These are phyloP conservation scores for Flaveria robusta DNA, from an alignment of 129 eudicot genomes.

Conservation along the genomic window DNA sequence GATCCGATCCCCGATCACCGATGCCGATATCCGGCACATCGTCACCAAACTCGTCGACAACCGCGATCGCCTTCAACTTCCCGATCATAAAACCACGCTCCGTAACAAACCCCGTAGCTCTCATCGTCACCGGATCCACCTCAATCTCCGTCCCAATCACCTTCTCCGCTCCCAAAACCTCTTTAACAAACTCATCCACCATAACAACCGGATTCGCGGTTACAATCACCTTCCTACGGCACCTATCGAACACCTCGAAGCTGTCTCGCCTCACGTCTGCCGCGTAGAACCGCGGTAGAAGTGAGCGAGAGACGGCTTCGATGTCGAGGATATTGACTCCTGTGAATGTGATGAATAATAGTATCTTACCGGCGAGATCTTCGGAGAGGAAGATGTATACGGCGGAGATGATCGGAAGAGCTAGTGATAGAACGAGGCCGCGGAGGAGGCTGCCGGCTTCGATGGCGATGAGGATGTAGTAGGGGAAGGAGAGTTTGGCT, in stretches of 20 bases:
- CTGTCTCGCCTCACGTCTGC: conserved; percentile 70
- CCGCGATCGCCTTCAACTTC: conserved; percentile 60
- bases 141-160: conserved; percentile 92
- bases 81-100: conserved; percentile 79
- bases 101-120: conserved; percentile 84
- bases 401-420: conserved; percentile 61
- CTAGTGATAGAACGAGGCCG: conserved; percentile 58
- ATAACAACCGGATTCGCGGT: conserved; percentile 90
- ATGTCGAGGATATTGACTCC: conserved; percentile 66
- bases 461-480: conserved; percentile 83
- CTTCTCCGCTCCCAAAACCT: conserved; percentile 82
- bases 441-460: conserved; percentile 94
- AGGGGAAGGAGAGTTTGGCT: conserved; percentile 73
- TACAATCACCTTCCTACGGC: conserved; percentile 67
- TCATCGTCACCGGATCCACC: conserved; percentile 67
- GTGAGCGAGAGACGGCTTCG: conserved; percentile 66
- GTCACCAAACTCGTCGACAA: conserved; percentile 72
- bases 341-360: conserved; percentile 63
- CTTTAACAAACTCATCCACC: conserved; percentile 87
- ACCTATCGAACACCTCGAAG: conserved; percentile 62
- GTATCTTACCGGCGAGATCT: conserved; percentile 60
- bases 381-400: conserved; percentile 75
- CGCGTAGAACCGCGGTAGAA: conserved; percentile 80
- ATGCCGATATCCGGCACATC: conserved; percentile 83
- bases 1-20: conserved; percentile 88